Percentiles rank a stretch among this genome's conserved stretches.
Evolutionary conservation across 192 early-diverging fungal genomes (phyloP).

Genomic region (Coemansia sp.): DNA sequence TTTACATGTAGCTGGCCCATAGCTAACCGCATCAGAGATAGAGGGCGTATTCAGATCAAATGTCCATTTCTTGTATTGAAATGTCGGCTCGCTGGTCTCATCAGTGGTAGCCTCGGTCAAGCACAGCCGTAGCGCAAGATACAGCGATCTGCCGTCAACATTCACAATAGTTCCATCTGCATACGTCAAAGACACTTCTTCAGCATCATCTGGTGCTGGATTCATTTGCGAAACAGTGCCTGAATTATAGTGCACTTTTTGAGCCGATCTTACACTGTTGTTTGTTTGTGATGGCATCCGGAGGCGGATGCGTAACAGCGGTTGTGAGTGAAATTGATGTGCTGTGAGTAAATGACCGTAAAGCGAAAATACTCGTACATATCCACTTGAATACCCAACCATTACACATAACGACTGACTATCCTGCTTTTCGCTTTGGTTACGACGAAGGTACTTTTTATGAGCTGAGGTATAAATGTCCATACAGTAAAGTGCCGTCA

Average conservation of each 20-base stretch:
- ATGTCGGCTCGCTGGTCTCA: slow-evolving; percentile 24
- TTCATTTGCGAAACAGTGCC: not conserved
- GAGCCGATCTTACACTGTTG: slow-evolving; percentile 4
- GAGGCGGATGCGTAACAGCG: slow-evolving; percentile 29
- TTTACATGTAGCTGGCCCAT: slow-evolving; percentile 24
- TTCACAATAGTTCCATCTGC: slow-evolving; percentile 41
- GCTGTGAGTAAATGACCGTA: slow-evolving; percentile 41
- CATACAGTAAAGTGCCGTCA: slow-evolving; percentile 41
- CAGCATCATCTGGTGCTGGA: slow-evolving; percentile 17
- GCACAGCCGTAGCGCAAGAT: slow-evolving; percentile 41
- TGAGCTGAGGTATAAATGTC: slow-evolving; percentile 19
- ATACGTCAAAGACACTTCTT: slow-evolving; percentile 43
- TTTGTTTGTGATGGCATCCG: slow-evolving; percentile 35
- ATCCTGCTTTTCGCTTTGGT: not conserved
- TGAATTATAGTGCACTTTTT: slow-evolving; percentile 14
- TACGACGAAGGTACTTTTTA: not conserved
- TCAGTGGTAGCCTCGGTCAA: slow-evolving; percentile 27
- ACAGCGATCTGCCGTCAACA: slow-evolving; percentile 42
- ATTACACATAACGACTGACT: slow-evolving; percentile 29
- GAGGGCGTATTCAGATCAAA: slow-evolving; percentile 34
- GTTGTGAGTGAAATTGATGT: slow-evolving; percentile 36
- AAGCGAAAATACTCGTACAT: slow-evolving; percentile 39
- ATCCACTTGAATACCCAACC: slow-evolving; percentile 47
- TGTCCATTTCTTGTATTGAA: slow-evolving; percentile 51
- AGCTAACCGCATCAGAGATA: slow-evolving; percentile 40